These are phyloP conservation scores for Raffaelea deltoideospora DNA, from an alignment of 2,329 filamentous ascomycete species.

Conservation along the genomic window DNA sequence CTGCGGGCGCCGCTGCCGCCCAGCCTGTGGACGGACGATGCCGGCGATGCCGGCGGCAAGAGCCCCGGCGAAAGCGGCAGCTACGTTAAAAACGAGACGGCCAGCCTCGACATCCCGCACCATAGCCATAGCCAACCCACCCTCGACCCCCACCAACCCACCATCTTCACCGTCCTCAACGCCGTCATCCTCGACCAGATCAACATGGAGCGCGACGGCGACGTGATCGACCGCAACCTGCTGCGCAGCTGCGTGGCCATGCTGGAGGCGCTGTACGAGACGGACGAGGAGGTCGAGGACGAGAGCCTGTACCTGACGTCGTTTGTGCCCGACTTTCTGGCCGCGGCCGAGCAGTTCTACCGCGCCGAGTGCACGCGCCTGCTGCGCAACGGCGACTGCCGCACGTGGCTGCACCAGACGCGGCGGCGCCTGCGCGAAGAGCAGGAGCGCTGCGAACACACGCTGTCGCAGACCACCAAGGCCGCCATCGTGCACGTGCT, in stretches of 20 bases:
- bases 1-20: conserved; percentile 35
- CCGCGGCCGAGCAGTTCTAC: conserved; percentile 61
- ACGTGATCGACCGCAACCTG: conserved; percentile 70
- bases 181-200: conserved; percentile 81
- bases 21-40: conserved; percentile 2
- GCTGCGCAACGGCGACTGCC: conserved; percentile 63
- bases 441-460: conserved; percentile 66
- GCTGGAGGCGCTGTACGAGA: conserved; percentile 79
- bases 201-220: conserved; percentile 79
- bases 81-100: conserved; percentile 14
- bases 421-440: conserved; percentile 66
- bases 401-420: conserved; percentile 66
- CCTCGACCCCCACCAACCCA: conserved; percentile 15
- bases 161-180: conserved; percentile 62
- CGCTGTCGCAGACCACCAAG: conserved; percentile 58
- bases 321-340: conserved; percentile 69
- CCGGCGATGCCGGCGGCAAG: background rate
- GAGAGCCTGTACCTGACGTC: conserved; percentile 70
- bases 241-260: conserved; percentile 77
- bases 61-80: background rate
- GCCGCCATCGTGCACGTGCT: conserved; percentile 61
- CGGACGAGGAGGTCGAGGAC: conserved; percentile 58
- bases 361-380: conserved; percentile 56
- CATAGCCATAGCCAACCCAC: too few species aligned
- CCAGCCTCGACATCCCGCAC: conserved; percentile 5